These are phyloP conservation scores for Fomitopsis pinicola DNA, from an alignment of 1,284 basidiomycete species.

Conservation along the genomic window DNA sequence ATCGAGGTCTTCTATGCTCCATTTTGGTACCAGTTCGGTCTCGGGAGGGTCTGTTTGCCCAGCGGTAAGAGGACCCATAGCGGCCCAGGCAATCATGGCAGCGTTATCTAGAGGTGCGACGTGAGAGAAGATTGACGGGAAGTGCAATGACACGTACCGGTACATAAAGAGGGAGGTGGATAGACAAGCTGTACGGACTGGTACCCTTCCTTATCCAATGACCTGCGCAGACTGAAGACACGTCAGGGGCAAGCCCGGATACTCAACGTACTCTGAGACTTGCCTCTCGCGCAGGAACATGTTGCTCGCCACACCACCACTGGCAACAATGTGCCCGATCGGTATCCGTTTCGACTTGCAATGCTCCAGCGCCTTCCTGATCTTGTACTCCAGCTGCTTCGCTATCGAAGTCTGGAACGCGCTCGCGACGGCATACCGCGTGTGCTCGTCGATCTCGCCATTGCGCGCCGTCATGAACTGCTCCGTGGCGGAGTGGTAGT, in stretches of 20 bases:
- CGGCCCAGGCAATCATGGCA: constrained; percentile 92
- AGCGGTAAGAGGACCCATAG: constrained; percentile 74
- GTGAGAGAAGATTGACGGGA: background rate
- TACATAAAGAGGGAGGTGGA: constrained; percentile 78
- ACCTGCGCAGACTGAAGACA: constrained; percentile 37
- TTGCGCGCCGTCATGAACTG: constrained; percentile 39
- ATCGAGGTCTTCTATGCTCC: constrained; percentile 62
- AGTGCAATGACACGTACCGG: constrained; percentile 46
- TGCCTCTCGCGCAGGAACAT: constrained; percentile 61
- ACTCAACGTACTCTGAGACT: constrained; percentile 8
- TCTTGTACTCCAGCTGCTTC: constrained; percentile 72
- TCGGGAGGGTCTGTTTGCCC: constrained; percentile 63
- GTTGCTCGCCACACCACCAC: constrained; percentile 92
- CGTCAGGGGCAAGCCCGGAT: background rate
- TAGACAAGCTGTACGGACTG: constrained; percentile 43
- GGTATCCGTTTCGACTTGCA: constrained; percentile 36
- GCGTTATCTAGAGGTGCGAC: constrained; percentile 72
- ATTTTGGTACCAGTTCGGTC: constrained; percentile 55
- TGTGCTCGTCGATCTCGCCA: constrained; percentile 29
- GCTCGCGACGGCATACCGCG: constrained; percentile 50
- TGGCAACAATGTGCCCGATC: constrained; percentile 66
- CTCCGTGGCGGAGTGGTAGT: constrained; percentile 64
- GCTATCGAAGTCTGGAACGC: constrained; percentile 74
- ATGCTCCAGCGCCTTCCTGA: constrained; percentile 55
- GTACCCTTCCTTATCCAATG: constrained; percentile 31